Evolutionary conservation across 148 eudicot species (phyloP), one percentile per base, ranked within the genome.

Genomic region (Rhododendron molle): DNA sequence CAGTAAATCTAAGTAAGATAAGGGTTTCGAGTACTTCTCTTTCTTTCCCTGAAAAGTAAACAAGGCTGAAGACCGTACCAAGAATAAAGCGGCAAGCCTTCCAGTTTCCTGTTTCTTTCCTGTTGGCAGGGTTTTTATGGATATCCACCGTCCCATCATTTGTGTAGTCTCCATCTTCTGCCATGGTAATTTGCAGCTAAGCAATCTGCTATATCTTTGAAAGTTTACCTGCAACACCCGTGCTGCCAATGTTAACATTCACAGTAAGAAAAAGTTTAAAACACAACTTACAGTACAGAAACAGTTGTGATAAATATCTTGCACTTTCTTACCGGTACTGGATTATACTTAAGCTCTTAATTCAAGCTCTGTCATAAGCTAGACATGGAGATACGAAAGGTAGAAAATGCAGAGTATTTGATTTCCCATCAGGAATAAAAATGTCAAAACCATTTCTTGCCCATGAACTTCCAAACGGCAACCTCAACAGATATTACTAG

Each of bases 51-150:
- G 28, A 78, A 44, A 78, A 78, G n/a, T 21, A 50, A 52, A 52
- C 44, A 80, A 52, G 44, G 44, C 26, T 54, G 36, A 81, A 54
- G 54, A 81, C 44, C 13, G 23, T 81, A 81, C 83, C 83, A 54
- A 81, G 83, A 81, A 81, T 81, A 60, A 81, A 81, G 44, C 69
- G 83, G 83, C 83, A 81, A 15, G 83, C 83, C 69, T 20, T 81
- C 83, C 83, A 81, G 44, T 81, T 81, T 54, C 83, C 83, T 54
- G 83, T 81, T 54, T 81, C 2, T 34, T 52, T 81, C 83, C 34
- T 81, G 83, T 30, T 54, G 7, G 83, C 83, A 32, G 83, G 83
- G 44, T 34, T 81, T 81, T 32, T 54, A 34, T 54, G 43, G 83
- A 81, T 16, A 47, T 81, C 69, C 21, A 81, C 69, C 14, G 83